Evolutionary conservation across 495 filamentous ascomycete species (phyloP).

Genomic region (Xeromyces bisporus): DNA sequence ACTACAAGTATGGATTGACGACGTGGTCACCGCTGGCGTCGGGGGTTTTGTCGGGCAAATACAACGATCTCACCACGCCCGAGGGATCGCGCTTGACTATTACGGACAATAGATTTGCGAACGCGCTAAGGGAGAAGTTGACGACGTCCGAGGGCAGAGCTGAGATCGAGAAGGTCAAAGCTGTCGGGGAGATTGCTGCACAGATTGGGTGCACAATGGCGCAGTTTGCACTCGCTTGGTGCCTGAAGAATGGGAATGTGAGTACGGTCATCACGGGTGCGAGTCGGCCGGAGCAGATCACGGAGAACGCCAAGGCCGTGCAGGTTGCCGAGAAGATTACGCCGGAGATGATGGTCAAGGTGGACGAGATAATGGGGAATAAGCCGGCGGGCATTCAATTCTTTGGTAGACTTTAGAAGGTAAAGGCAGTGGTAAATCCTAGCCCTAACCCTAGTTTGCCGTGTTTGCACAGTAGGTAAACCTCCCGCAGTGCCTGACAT

Average conservation of each 20-base stretch:
- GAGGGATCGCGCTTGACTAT: conserved; percentile 23
- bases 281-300: conserved; percentile 52
- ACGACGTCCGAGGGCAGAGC: too few species aligned
- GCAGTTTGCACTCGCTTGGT: conserved; percentile 61
- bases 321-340: conserved; percentile 44
- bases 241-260: conserved; percentile 59
- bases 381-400: too few species aligned
- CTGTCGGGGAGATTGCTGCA: conserved; percentile 30
- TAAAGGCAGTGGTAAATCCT: too few species aligned
- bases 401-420: too few species aligned
- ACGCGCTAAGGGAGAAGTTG: too few species aligned
- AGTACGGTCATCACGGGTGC: conserved; percentile 65
- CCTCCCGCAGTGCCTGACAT: too few species aligned
- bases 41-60: conserved; percentile 69
- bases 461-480: too few species aligned
- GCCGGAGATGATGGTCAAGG: conserved; percentile 48
- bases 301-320: conserved; percentile 50
- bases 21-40: conserved; percentile 55
- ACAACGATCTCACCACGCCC: conserved; percentile 38
- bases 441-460: too few species aligned
- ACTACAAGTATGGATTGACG: conserved; percentile 53
- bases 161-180: too few species aligned
- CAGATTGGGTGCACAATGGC: conserved; percentile 46
- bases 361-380: conserved; percentile 48
- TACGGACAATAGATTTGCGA: conserved; percentile 21